Evolutionary conservation across 306 rosid species (phyloP).

Genomic region (Sicyos baderoa): DNA sequence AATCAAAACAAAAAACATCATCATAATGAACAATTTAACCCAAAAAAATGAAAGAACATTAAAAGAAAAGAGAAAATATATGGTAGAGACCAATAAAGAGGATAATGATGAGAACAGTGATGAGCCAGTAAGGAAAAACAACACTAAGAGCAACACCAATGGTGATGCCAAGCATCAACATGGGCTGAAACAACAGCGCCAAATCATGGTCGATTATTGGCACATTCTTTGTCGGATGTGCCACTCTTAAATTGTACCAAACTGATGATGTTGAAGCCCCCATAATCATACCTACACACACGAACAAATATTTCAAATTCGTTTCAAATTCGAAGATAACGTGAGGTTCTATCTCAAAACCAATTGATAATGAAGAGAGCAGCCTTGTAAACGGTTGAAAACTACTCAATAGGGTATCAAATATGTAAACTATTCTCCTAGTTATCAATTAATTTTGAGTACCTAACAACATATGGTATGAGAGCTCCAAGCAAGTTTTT

Average conservation of each 20-base stretch:
- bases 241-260: constrained; percentile 84
- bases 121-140: constrained; percentile 93
- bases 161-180: constrained; percentile 93
- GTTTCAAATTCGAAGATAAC: too few species aligned
- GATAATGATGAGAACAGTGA: constrained; percentile 74
- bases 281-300: constrained; percentile 74
- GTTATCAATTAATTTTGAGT: too few species aligned
- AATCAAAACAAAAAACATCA: neutral
- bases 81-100: constrained; percentile 53
- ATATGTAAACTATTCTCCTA: too few species aligned
- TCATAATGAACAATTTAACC: neutral
- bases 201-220: constrained; percentile 80
- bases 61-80: neutral
- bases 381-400: too few species aligned
- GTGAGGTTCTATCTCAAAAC: too few species aligned
- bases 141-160: constrained; percentile 80
- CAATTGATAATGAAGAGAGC: too few species aligned
- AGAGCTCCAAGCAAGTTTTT: too few species aligned
- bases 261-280: constrained; percentile 86
- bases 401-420: too few species aligned
- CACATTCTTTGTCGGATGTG: constrained; percentile 72
- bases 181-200: constrained; percentile 82
- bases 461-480: too few species aligned
- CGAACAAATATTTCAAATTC: too few species aligned
- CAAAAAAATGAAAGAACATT: neutral